phyloP scores from a whole-genome alignment of 108 stramenopile species.

The Nitzschia sp. region DNA sequence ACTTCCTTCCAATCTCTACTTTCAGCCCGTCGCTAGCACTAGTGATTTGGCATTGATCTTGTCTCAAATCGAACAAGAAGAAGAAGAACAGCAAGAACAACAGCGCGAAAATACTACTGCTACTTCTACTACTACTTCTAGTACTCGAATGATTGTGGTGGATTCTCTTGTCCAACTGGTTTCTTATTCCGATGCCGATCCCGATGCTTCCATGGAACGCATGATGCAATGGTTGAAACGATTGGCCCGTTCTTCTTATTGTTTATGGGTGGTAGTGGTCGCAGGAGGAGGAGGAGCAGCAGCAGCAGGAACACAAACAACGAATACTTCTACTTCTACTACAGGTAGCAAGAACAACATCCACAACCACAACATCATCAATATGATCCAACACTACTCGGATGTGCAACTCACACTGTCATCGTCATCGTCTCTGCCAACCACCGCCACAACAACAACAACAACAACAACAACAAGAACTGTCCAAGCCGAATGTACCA shows the following conservation, averaged over 20 bases:
- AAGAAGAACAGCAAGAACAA: neutral
- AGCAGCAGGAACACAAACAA: neutral
- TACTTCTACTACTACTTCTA: neutral
- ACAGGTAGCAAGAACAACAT: neutral
- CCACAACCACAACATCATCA: neutral
- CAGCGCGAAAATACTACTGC: neutral
- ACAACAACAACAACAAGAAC: conserved; percentile 2
- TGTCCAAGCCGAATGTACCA: neutral
- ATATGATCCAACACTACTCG: neutral
- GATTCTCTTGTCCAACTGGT: conserved; percentile 10
- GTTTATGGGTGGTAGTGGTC: conserved; percentile 1
- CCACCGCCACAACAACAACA: neutral
- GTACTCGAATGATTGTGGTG: conserved; percentile 2
- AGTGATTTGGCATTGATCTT: neutral
- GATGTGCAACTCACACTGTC: neutral
- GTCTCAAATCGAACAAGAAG: neutral
- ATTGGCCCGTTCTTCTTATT: neutral
- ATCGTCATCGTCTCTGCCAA: neutral
- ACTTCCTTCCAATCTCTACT: neutral
- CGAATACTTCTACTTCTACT: neutral
- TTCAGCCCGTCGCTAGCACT: neutral
- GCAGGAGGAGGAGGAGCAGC: conserved; percentile 7
- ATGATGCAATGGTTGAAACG: conserved; percentile 21
- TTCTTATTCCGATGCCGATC: neutral
- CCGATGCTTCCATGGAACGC: neutral